These are phyloP conservation scores for Globisporangium cystogenes DNA, from an alignment of 352 stramenopile genomes.

Conservation along the genomic window DNA sequence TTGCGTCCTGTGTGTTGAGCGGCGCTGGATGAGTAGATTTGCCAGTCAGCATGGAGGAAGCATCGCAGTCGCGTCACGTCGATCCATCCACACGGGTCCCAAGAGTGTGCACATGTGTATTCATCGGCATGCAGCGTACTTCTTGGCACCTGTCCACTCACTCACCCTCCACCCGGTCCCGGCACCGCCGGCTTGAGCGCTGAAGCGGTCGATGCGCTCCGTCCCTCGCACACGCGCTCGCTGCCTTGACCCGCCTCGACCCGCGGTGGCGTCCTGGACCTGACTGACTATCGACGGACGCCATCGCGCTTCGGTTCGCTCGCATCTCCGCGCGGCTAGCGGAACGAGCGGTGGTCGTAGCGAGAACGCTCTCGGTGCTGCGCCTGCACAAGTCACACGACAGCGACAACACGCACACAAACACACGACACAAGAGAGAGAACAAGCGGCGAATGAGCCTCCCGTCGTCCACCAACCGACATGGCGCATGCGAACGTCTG, in stretches of 20 bases:
- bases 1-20: too few relatives aligned
- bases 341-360: slow-evolving; percentile 12
- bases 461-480: neutral
- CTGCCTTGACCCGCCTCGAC: too few relatives aligned
- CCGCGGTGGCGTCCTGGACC: neutral
- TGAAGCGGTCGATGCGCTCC: neutral
- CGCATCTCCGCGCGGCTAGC: neutral
- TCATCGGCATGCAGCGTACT: neutral
- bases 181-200: too few relatives aligned
- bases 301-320: neutral
- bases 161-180: neutral
- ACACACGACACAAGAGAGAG: neutral
- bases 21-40: too few relatives aligned
- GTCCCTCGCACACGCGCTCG: too few relatives aligned
- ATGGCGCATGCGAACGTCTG: neutral
- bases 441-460: slow-evolving; percentile 3
- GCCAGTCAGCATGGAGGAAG: too few relatives aligned
- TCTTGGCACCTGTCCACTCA: neutral
- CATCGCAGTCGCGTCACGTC: too few relatives aligned
- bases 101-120: neutral
- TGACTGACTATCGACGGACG: slow-evolving; percentile 2
- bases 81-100: too few relatives aligned
- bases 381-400: slow-evolving; percentile 5
- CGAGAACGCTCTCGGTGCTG: slow-evolving; percentile 14
- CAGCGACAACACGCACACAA: neutral